Base-by-base conservation (phyloP, 305 asterid species). In the Fraxinus dipetala region DNA sequence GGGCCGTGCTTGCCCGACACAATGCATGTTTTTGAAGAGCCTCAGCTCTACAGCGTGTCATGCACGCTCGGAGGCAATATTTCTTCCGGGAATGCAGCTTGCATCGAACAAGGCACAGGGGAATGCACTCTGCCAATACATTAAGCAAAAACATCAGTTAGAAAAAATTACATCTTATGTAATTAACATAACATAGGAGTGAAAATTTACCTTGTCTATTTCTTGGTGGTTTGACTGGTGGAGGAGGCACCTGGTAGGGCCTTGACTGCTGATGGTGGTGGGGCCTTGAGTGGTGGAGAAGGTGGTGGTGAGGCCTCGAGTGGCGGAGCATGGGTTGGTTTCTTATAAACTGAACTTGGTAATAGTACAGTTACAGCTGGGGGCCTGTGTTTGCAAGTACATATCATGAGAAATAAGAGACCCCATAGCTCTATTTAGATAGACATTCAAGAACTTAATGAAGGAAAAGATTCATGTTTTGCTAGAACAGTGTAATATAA, bases 51-150 rank as follows among this genome's bases (percentile, higher is more conserved):
- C 83, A 80, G 70, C 84, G 65, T 8, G 84, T 76, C 51, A 78
- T 38, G 72, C 81, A 76, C 6, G 77, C 84, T 30, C 81, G 51
- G 43, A 81, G n/a, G 77, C 84, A 81, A 9, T 61, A 45, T 11
- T 81, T 81, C 38, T 16, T 22, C 38, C 84, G 51, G 11, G 72
- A 76, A 65, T 81, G 84, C 13, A 75, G 26, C 43, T 81, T 63
- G 81, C 84, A 81, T 74, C 81, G 31, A 43, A 76, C 84, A 51
- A n/a, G 40, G 54, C 81, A 76, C 30, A 20, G 54, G n/a, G 81
- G 81, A 7, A 4, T 31, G 48, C 84, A 76, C 73, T 81, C 84
- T 77, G 43, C 11, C 34, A 70, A 31, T 11, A 48, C 20, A 11
- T 16, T 51, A 2, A 32, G 22, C 8, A 31, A 32, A 32, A 18